Conservation (phyloP, 2,329 filamentous ascomycete genomes). For the Podosphaera aphanis region DNA sequence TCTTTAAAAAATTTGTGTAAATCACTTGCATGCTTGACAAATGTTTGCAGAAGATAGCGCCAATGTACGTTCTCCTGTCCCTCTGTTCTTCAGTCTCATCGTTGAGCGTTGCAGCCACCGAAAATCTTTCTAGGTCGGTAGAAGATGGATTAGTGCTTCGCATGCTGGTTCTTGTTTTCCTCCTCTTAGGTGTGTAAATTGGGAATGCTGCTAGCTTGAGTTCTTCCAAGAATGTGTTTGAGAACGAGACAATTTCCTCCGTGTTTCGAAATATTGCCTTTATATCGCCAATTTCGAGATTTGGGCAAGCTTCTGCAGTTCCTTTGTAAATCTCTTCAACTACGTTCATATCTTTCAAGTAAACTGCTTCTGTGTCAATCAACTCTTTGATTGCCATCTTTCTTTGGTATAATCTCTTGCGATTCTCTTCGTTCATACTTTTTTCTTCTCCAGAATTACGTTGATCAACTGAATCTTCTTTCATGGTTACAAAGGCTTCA, state of each 20-base stretch:
- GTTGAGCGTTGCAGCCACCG: conserved; percentile 8
- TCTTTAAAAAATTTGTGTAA: conserved; percentile 39
- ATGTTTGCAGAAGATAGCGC: conserved; percentile 19
- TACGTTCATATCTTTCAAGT: conserved; percentile 89
- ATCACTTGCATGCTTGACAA: conserved; percentile 35
- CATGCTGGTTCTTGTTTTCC: conserved; percentile 20
- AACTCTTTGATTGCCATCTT: conserved; percentile 75
- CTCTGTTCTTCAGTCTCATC: conserved; percentile 14
- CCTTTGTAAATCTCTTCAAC: conserved; percentile 95
- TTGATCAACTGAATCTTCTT: neutral
- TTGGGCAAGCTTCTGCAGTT: conserved; percentile 59
- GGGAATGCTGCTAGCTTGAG: conserved; percentile 60
- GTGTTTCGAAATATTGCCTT: conserved; percentile 84
- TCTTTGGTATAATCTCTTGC: conserved; percentile 54
- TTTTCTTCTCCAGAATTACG: conserved; percentile 16
- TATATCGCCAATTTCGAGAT: conserved; percentile 61
- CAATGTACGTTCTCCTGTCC: conserved; percentile 14
- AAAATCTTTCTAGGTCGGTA: conserved; percentile 8
- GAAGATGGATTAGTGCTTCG: conserved; percentile 4
- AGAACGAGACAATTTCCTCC: conserved; percentile 72
- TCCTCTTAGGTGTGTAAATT: conserved; percentile 43
- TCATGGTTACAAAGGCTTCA: conserved; percentile 4
- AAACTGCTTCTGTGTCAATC: conserved; percentile 75
- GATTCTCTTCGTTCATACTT: conserved; percentile 28
- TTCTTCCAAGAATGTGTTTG: conserved; percentile 52